These are phyloP conservation scores for Xylariales sp. DNA, from an alignment of 2,329 filamentous ascomycete species.

Conservation along the genomic window DNA sequence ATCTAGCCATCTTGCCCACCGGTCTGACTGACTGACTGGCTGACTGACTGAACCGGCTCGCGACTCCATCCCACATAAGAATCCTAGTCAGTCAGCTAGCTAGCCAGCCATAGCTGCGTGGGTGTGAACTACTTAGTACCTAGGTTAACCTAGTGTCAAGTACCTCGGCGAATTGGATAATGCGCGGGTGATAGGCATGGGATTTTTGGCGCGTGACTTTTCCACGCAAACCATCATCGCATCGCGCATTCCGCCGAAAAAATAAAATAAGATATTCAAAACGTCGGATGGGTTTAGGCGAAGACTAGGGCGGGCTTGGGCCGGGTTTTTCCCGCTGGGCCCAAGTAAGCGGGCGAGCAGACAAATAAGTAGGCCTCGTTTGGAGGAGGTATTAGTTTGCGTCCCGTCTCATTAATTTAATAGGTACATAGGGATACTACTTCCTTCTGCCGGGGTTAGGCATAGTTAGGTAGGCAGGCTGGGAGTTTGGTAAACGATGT, in stretches of 20 bases:
- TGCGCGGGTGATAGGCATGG: not conserved
- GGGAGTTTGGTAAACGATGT: not conserved
- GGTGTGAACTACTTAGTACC: slow-evolving; percentile 17
- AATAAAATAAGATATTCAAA: not conserved
- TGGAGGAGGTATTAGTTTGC: not conserved
- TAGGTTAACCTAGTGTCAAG: not conserved
- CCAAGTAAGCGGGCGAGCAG: not conserved
- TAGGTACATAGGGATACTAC: not conserved
- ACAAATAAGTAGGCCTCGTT: not conserved
- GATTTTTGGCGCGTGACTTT: slow-evolving; percentile 17
- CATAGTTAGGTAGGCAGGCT: slow-evolving; percentile 5
- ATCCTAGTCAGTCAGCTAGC: not conserved
- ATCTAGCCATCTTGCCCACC: slow-evolving; percentile 6
- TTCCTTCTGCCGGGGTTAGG: slow-evolving; percentile 1
- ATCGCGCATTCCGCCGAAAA: not conserved
- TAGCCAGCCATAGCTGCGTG: not conserved
- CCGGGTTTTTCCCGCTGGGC: not conserved
- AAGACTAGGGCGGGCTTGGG: not conserved
- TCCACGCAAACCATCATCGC: not conserved
- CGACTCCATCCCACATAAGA: not conserved
- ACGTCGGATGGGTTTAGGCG: not conserved
- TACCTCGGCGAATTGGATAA: not conserved
- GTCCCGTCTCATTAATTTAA: slow-evolving; percentile 1
- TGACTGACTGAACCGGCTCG: not conserved
- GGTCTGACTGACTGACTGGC: not conserved